Conservation (phyloP, 306 rosid species). For the Quercus aquifolioides region DNA sequence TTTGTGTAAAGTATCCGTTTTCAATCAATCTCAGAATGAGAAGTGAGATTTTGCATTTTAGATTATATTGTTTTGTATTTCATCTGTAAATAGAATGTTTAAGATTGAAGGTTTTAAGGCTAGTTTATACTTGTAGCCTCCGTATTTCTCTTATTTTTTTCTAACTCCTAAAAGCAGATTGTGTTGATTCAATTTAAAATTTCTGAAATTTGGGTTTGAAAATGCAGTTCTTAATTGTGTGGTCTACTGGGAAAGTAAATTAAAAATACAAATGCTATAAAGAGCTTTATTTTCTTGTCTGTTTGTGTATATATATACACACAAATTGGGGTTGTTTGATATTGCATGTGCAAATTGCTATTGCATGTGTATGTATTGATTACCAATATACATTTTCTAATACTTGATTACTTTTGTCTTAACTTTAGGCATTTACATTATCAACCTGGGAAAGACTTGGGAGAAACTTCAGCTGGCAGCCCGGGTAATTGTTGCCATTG, state of each 20-base stretch:
- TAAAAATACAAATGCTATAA: neutral
- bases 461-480: conserved; percentile 83
- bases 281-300: neutral
- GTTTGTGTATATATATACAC: too few species aligned
- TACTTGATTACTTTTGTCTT: neutral
- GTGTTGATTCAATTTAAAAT: neutral
- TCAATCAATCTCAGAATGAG: neutral
- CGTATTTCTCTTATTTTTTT: too few species aligned
- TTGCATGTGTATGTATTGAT: neutral
- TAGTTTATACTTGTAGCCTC: neutral
- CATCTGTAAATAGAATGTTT: too few species aligned
- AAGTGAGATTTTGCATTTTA: neutral
- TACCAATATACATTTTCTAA: neutral
- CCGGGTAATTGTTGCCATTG: conserved; percentile 76
- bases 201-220: neutral
- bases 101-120: neutral
- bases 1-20: too few species aligned
- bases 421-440: conserved; percentile 66
- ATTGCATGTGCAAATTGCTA: too few species aligned
- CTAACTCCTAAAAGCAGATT: neutral
- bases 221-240: too few species aligned
- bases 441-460: conserved; percentile 82
- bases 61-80: neutral
- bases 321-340: neutral
- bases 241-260: too few species aligned